phyloP scores from a whole-genome alignment of 305 asterid genomes.

The Fraxinus dipetala region DNA sequence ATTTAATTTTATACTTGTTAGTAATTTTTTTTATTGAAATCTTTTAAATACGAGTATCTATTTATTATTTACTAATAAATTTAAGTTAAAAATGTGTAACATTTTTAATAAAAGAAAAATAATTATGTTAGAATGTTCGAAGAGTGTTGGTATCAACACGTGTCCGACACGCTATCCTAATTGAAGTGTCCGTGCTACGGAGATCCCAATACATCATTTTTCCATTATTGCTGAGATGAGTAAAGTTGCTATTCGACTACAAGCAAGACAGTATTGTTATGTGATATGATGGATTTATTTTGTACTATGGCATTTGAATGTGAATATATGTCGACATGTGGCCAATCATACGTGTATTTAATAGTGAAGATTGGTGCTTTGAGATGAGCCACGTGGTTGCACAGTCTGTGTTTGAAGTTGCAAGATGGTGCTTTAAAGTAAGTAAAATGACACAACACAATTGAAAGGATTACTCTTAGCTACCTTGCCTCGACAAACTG shows the following conservation, averaged over 20 bases:
- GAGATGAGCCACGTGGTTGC: background rate
- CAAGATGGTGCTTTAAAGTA: background rate
- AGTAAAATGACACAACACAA: background rate
- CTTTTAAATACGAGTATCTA: background rate
- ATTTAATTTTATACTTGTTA: too few species aligned
- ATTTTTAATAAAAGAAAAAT: background rate
- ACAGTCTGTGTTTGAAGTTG: background rate
- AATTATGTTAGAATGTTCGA: background rate
- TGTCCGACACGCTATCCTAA: background rate
- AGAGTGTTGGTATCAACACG: background rate
- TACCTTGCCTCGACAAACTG: conserved; percentile 99
- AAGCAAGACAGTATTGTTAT: background rate
- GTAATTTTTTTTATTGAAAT: background rate
- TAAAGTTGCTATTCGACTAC: background rate
- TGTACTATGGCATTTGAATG: background rate
- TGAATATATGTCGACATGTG: background rate
- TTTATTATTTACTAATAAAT: background rate
- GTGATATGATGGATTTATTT: background rate
- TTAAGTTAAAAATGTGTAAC: background rate
- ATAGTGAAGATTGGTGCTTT: background rate
- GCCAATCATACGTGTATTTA: background rate
- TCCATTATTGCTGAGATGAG: background rate
- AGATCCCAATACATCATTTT: background rate
- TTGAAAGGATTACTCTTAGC: background rate
- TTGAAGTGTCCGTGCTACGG: background rate